Percentiles rank a stretch among this genome's conserved stretches.
Conservation (phyloP, 1,284 basidiomycete genomes). For the Cryptococcus sp. region DNA sequence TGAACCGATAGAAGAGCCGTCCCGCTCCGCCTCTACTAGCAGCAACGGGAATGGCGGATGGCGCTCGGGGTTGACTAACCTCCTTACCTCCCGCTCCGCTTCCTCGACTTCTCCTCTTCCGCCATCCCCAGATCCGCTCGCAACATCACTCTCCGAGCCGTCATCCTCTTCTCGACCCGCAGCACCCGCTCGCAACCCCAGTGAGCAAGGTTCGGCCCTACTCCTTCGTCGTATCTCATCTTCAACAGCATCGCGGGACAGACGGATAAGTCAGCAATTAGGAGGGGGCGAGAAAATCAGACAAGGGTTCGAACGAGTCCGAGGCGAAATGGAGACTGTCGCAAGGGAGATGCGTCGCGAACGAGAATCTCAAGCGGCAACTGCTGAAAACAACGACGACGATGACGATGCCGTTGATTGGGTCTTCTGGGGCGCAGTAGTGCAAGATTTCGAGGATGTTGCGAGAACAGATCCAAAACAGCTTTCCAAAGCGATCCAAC, state of each 20-base stretch:
- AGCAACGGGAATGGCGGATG: conserved; percentile 21
- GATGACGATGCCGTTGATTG: conserved; percentile 46
- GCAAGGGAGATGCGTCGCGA: conserved; percentile 56
- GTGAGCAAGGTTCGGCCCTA: conserved; percentile 13
- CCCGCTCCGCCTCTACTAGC: conserved; percentile 14
- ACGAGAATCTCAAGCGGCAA: conserved; percentile 65
- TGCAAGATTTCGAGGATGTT: conserved; percentile 85
- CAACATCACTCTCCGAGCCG: conserved; percentile 5
- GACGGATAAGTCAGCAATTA: conserved; percentile 39
- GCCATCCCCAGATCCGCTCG: conserved; percentile 2
- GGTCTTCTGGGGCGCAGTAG: conserved; percentile 96
- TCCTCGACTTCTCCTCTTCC: conserved; percentile 11
- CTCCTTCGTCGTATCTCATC: conserved; percentile 36
- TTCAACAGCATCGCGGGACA: conserved; percentile 36
- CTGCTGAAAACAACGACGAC: conserved; percentile 57
- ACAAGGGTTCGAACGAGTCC: conserved; percentile 50
- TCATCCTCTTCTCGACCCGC: not conserved
- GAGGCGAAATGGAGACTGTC: conserved; percentile 49
- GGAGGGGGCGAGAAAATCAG: conserved; percentile 40
- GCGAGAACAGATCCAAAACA: conserved; percentile 75
- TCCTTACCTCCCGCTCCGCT: conserved; percentile 18
- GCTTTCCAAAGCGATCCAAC: conserved; percentile 85
- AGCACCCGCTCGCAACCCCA: not conserved
- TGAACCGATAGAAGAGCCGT: not conserved
- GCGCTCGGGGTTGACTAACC: conserved; percentile 42